Evolutionary conservation across 2,329 filamentous ascomycete genomes (phyloP).

Genomic region (Pseudogymnoascus sp.): DNA sequence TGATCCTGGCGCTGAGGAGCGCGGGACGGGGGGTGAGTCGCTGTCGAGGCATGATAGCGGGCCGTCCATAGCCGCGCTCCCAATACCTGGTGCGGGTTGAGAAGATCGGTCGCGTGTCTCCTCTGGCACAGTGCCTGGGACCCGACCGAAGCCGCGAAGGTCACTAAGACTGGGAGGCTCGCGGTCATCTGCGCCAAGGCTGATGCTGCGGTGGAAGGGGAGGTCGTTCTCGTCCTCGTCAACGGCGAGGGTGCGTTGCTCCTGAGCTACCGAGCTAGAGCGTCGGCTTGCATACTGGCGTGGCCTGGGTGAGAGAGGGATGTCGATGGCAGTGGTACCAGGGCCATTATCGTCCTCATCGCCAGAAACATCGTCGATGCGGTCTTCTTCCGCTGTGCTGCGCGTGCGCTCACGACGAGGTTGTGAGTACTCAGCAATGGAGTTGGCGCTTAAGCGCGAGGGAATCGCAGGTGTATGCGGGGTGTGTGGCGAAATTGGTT

Average conservation of each 20-base stretch:
- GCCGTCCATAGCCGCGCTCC: background rate
- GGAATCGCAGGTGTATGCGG: conserved; percentile 91
- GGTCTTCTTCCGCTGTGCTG: conserved; percentile 18
- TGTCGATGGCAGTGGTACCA: conserved; percentile 61
- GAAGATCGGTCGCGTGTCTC: conserved; percentile 29
- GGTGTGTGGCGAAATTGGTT: conserved; percentile 81
- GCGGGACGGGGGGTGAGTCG: background rate
- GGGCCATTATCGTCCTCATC: conserved; percentile 35
- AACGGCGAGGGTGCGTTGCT: conserved; percentile 45
- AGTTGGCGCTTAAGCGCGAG: conserved; percentile 86
- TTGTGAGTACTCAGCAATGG: conserved; percentile 60
- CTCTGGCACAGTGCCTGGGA: conserved; percentile 32
- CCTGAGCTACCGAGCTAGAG: conserved; percentile 63
- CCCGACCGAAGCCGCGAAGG: conserved; percentile 42
- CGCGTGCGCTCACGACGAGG: conserved; percentile 21
- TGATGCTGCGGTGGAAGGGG: conserved; percentile 59
- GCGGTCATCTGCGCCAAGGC: conserved; percentile 56
- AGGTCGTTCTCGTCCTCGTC: conserved; percentile 54
- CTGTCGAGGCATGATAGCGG: background rate
- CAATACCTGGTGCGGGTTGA: conserved; percentile 20
- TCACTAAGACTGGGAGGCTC: conserved; percentile 58
- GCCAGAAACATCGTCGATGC: conserved; percentile 21
- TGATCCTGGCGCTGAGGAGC: background rate
- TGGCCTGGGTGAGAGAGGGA: conserved; percentile 60
- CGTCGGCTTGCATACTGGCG: conserved; percentile 47